Evolutionary conservation across 768 basidiomycete species (phyloP).

Genomic region (Suillus hirtellus): DNA sequence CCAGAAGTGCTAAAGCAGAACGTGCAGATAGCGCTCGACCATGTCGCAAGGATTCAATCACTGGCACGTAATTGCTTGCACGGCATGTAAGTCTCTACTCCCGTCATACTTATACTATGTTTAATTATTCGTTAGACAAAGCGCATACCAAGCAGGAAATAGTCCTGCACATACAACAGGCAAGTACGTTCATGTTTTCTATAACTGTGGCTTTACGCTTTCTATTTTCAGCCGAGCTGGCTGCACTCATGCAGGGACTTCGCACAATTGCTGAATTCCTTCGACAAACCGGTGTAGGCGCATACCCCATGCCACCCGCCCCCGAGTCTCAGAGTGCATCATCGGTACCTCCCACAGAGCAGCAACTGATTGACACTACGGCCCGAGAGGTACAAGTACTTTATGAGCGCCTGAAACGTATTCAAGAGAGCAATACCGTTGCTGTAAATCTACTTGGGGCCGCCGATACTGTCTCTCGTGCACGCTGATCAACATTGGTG

Average conservation of each 20-base stretch:
- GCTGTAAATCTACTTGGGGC: conserved; percentile 44
- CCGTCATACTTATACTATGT: background rate
- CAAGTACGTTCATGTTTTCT: conserved; percentile 22
- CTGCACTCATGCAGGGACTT: conserved; percentile 50
- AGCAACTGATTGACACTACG: conserved; percentile 45
- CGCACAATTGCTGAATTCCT: conserved; percentile 48
- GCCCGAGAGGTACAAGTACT: conserved; percentile 43
- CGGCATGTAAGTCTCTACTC: conserved; percentile 48
- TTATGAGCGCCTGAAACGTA: conserved; percentile 52
- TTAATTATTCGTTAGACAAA: conserved; percentile 42
- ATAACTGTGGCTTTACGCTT: background rate
- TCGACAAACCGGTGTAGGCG: conserved; percentile 64
- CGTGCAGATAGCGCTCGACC: conserved; percentile 46
- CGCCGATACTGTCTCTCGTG: conserved; percentile 25
- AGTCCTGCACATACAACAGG: conserved; percentile 58
- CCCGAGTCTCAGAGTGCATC: conserved; percentile 15
- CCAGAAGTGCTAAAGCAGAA: conserved; percentile 63
- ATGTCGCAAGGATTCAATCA: conserved; percentile 48
- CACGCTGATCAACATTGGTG: conserved; percentile 1
- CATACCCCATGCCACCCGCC: conserved; percentile 50
- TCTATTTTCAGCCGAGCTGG: conserved; percentile 44
- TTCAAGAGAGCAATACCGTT: conserved; percentile 57
- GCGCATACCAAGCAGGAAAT: conserved; percentile 54
- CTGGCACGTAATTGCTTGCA: conserved; percentile 49
- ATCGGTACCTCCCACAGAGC: conserved; percentile 40